Evolutionary conservation across 805 yeast species (phyloP).

Genomic region (Maudiozyma saulgeensis): DNA sequence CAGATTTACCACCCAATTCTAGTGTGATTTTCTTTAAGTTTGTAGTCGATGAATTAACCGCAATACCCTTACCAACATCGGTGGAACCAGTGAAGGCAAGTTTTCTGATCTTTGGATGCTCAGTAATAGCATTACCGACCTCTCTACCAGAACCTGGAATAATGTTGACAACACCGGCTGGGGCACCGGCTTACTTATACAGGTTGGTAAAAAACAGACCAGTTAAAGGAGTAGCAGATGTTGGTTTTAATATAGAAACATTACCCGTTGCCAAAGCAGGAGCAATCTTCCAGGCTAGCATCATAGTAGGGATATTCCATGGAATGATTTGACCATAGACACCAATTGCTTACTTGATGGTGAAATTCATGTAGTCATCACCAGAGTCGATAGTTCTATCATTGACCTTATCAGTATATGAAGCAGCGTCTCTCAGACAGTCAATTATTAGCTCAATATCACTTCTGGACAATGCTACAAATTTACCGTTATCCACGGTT

Average conservation of each 20-base stretch:
- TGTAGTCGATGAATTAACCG: slow-evolving; percentile 58
- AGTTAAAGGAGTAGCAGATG: slow-evolving; percentile 68
- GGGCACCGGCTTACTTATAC: slow-evolving; percentile 59
- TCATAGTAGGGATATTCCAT: slow-evolving; percentile 45
- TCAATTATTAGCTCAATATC: slow-evolving; percentile 55
- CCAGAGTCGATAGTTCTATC: slow-evolving; percentile 62
- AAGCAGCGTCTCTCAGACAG: slow-evolving; percentile 63
- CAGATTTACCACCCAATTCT: slow-evolving; percentile 47
- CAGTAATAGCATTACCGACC: too few relatives aligned
- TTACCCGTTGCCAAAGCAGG: slow-evolving; percentile 74
- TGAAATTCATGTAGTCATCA: slow-evolving; percentile 50
- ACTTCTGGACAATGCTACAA: slow-evolving; percentile 52
- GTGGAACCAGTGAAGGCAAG: too few relatives aligned
- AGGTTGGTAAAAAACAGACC: slow-evolving; percentile 56
- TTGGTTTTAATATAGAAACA: slow-evolving; percentile 63
- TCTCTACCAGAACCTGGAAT: too few relatives aligned
- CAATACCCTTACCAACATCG: too few relatives aligned
- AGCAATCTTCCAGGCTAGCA: slow-evolving; percentile 72
- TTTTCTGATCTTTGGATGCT: too few relatives aligned
- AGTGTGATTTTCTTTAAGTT: slow-evolving; percentile 69
- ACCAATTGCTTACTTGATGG: slow-evolving; percentile 67
- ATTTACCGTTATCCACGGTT: slow-evolving; percentile 70
- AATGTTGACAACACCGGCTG: too few relatives aligned
- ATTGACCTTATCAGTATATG: slow-evolving; percentile 58
- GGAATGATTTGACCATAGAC: slow-evolving; percentile 64